Evolutionary conservation across 305 asterid species (phyloP).

Genomic region (Fraxinus platypoda): DNA sequence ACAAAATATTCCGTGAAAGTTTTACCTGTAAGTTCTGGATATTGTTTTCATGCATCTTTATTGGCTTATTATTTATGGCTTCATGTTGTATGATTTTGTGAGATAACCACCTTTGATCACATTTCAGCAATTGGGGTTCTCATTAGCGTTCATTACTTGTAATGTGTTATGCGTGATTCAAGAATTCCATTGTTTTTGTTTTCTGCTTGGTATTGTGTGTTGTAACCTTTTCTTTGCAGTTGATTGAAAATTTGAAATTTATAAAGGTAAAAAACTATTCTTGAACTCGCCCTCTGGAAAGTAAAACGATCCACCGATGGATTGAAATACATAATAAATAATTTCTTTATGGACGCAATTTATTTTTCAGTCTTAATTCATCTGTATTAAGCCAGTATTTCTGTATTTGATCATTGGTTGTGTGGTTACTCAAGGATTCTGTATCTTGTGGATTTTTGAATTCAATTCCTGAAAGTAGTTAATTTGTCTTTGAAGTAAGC

Average conservation of each 20-base stretch:
- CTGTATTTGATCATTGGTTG: background rate
- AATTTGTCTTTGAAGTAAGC: background rate
- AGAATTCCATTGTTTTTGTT: background rate
- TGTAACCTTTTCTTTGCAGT: background rate
- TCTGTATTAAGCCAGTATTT: background rate
- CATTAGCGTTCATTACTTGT: background rate
- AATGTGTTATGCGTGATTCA: background rate
- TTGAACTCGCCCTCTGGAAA: background rate
- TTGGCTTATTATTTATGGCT: background rate
- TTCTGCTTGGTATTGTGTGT: background rate
- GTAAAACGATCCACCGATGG: background rate
- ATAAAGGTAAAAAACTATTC: background rate
- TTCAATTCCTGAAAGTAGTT: background rate
- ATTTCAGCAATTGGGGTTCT: background rate
- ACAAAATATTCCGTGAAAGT: constrained; percentile 80
- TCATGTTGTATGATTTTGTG: constrained; percentile 11
- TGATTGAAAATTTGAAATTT: background rate
- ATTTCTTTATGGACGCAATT: background rate
- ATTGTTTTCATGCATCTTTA: background rate
- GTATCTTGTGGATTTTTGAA: background rate
- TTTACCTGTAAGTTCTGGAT: constrained; percentile 71
- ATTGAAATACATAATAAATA: background rate
- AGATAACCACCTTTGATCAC: background rate
- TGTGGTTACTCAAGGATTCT: background rate
- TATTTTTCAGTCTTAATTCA: background rate